Base-by-base conservation (phyloP, 352 stramenopile genomes). In the Blastocystis sp. region DNA sequence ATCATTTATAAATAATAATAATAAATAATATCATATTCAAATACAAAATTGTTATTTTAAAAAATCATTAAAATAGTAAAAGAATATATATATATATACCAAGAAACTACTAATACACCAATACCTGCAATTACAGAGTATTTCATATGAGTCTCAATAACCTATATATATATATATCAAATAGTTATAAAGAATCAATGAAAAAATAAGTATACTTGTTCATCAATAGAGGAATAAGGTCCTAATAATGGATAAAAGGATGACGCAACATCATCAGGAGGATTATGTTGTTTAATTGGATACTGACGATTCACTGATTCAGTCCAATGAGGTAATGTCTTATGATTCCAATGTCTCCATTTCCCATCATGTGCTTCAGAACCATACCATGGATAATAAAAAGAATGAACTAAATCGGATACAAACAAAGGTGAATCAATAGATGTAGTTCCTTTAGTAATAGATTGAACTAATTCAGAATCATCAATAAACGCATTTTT, bases 341-440 rank as follows among this genome's bases (percentile, higher is more conserved):
- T 19, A 31, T 70, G 65, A 24, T 70, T 64, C 65, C 65, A 70
- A 37, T 70, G 65, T 4, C 24, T 34, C 65, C 65, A 70, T 16
- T 49, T 35, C 1, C 55, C 54, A 46, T 70, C 64, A 10, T 45
- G 9, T n/a, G n/a, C 25, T 21, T 45, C 35, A 0, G 27, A 66
- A 4, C 36, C 39, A 37, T 70, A 70, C 65, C 65, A 70, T 2
- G 58, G 35, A 45, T 70, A 70, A 41, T 70, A 70, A 19, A 70
- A 70, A 1, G 65, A 47, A 40, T 69, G 65, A 11, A 69, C 57
- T 13, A 43, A 16, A 16, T 58, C 48, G 19, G 36, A 64, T 13
- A 62, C 52, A 10, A 2, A 35, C 25, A n/a, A n/a, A n/a, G n/a
- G n/a, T n/a, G n/a, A n/a, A n/a, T n/a, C n/a, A n/a, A n/a, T n/a